phyloP scores from a whole-genome alignment of 192 early-diverging fungal species.

The Linnemannia zychae region DNA sequence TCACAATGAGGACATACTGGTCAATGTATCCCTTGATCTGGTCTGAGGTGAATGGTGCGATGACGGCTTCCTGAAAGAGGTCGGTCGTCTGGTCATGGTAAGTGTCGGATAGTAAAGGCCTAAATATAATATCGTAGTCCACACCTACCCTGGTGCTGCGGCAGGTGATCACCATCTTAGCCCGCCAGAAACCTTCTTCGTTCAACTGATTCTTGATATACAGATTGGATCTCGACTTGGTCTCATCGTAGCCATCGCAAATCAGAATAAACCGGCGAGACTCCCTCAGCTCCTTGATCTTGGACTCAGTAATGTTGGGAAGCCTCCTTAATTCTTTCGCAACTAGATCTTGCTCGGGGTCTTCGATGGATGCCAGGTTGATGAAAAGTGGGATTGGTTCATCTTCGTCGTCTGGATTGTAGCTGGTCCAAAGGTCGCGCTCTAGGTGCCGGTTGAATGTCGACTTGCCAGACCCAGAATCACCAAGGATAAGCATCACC shows the following conservation, averaged over 20 bases:
- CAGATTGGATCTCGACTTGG: background rate
- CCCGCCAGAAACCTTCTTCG: background rate
- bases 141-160: background rate
- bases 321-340: background rate
- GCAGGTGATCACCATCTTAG: background rate
- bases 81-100: background rate
- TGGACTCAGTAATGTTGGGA: background rate
- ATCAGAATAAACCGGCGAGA: background rate
- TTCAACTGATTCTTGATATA: background rate
- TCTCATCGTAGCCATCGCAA: background rate
- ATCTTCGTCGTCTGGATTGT: background rate
- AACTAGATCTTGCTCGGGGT: background rate
- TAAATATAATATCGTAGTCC: background rate
- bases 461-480: conserved; percentile 1
- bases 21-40: background rate
- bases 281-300: background rate
- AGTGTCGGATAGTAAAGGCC: background rate
- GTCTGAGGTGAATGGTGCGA: background rate
- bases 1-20: background rate
- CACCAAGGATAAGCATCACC: background rate
- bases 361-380: background rate
- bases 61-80: conserved; percentile 1
- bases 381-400: background rate
- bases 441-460: background rate
- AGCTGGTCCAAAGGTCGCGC: background rate